Base-by-base conservation (phyloP, 179 eudicot genomes). In the Carnegiea gigantea region DNA sequence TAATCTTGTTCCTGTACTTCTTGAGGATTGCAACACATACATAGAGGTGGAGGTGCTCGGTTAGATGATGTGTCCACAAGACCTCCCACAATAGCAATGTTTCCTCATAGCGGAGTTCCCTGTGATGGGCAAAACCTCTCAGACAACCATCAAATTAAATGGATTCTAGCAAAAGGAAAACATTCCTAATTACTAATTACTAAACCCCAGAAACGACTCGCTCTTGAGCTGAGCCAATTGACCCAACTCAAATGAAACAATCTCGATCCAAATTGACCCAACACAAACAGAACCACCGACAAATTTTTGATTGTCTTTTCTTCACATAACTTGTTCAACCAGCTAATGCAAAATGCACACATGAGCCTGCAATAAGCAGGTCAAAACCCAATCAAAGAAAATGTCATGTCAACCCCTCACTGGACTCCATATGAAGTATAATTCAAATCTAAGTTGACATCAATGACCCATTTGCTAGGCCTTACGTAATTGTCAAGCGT, bases 21-120 rank as follows among this genome's bases (percentile, higher is more conserved):
- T 94, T 96, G 64, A 96, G 91, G 79, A 96, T 86, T 9, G 98
- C 98, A 43, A 93, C 92, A 64, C 99, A 94, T 40, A 92, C 86
- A 62, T 94, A 96, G 20, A 96, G 85, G 82, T 96, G 99, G 5
- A 94, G 83, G 84, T 96, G 99, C 87, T 94, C 99, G 2, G 95
- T 90, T 76, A 87, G 82, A 79, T 96, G 80, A 79, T 89, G 96
- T 0, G 98, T 92, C 99, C 99, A 96, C 43, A 96, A 82, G 8
- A 96, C 97, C 84, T 96, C 99, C 99, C 99, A 96, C 79, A 94
- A 64, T 36, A 90, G 84, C 91, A 96, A 77, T 33, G 93, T 93
- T 81, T 85, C 87, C 33, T 92, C 93, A 40, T 87, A 96, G 46
- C 89, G 88, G 76, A 96, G 91, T 83, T 96, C 98, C 92, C 99